Evolutionary conservation across 2,329 filamentous ascomycete genomes (phyloP).

Genomic region (Fusarium avenaceum): DNA sequence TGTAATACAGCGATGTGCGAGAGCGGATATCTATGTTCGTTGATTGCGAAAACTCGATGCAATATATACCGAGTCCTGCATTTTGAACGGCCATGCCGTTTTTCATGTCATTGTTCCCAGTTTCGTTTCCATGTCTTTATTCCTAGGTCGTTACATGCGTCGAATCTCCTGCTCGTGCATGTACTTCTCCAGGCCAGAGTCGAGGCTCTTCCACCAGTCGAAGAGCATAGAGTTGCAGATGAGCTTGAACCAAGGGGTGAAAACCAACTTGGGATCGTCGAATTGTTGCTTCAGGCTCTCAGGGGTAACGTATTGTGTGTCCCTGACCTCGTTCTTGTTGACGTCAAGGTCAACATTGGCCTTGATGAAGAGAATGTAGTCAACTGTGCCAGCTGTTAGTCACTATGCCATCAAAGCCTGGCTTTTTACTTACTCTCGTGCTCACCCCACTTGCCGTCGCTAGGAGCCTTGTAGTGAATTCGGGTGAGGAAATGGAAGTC

Average conservation of each 20-base stretch:
- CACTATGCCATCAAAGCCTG: background rate
- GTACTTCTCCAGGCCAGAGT: conserved; percentile 85
- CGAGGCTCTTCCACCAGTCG: conserved; percentile 94
- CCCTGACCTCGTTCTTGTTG: conserved; percentile 91
- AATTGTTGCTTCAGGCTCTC: conserved; percentile 90
- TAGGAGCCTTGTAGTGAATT: conserved; percentile 98
- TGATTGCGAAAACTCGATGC: conserved; percentile 40
- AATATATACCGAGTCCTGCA: conserved; percentile 15
- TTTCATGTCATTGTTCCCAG: conserved; percentile 12
- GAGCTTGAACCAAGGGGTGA: conserved; percentile 99
- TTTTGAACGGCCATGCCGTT: conserved; percentile 2
- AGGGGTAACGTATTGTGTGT: conserved; percentile 84
- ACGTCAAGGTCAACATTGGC: conserved; percentile 85
- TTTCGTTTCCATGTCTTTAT: conserved; percentile 16
- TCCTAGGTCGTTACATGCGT: conserved; percentile 71
- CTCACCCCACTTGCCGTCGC: conserved; percentile 98
- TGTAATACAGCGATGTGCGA: conserved; percentile 17
- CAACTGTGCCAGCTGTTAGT: conserved; percentile 69
- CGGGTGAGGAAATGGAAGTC: conserved; percentile 94
- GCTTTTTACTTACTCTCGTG: conserved; percentile 84
- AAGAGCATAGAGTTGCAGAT: conserved; percentile 98
- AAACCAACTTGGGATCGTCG: conserved; percentile 81
- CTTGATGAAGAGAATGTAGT: conserved; percentile 99
- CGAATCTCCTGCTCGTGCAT: conserved; percentile 88
- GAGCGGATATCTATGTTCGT: conserved; percentile 50